These are phyloP conservation scores for Calonectria naviculata DNA, from an alignment of 2,329 filamentous ascomycete species.

Conservation along the genomic window DNA sequence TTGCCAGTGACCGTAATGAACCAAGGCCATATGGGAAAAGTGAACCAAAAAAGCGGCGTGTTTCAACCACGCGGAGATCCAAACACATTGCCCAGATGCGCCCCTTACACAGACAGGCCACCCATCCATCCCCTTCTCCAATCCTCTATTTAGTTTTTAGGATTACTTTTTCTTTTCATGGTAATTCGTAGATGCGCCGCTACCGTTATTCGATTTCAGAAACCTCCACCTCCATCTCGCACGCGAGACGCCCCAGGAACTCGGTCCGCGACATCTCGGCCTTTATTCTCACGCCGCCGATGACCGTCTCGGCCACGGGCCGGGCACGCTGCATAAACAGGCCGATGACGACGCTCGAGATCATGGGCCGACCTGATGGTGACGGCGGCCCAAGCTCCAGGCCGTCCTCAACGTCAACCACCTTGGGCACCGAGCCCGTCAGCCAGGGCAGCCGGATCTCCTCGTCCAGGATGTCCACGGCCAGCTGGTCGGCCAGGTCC, in stretches of 20 bases:
- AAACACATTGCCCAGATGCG: not conserved
- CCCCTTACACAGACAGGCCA: not conserved
- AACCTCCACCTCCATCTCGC: constrained; percentile 39
- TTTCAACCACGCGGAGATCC: not conserved
- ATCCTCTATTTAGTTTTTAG: constrained; percentile 1
- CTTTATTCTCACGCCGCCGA: constrained; percentile 35
- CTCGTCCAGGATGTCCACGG: constrained; percentile 40
- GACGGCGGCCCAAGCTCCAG: constrained; percentile 27
- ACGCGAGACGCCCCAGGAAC: constrained; percentile 37
- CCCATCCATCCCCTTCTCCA: too few species aligned
- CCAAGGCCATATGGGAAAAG: not conserved
- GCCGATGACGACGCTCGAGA: constrained; percentile 36
- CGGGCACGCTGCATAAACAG: constrained; percentile 38
- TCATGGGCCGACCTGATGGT: constrained; percentile 16
- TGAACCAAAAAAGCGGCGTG: not conserved
- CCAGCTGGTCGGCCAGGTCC: constrained; percentile 34
- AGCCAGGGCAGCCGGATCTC: constrained; percentile 38
- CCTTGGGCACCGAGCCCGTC: constrained; percentile 32
- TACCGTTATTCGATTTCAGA: constrained; percentile 31
- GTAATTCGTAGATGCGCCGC: not conserved
- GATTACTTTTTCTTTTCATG: constrained; percentile 3
- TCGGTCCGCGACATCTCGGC: constrained; percentile 37
- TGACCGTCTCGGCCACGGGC: constrained; percentile 34
- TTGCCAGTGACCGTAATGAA: not conserved
- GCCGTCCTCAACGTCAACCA: constrained; percentile 39